Percentiles rank a stretch among this genome's conserved stretches.
phyloP scores from a whole-genome alignment of 352 stramenopile species.

The Globisporangium recalcitrans region DNA sequence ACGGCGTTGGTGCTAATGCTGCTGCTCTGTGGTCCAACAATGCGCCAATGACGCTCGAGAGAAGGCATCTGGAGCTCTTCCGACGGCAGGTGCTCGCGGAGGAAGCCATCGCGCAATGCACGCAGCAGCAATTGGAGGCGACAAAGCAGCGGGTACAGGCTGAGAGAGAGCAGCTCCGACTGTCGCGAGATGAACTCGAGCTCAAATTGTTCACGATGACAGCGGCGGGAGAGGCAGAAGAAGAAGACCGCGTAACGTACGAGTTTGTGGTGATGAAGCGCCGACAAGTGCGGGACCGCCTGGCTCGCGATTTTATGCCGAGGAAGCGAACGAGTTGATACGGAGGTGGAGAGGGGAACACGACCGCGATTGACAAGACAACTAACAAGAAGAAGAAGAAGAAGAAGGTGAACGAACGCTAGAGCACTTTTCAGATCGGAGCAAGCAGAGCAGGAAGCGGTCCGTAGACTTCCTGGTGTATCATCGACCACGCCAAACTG shows the following conservation, averaged over 20 bases:
- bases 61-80: conserved; percentile 1
- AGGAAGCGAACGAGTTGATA: not conserved
- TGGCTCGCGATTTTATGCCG: not conserved
- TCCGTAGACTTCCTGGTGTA: too few species aligned
- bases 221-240: not conserved
- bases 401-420: too few species aligned
- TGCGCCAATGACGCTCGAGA: not conserved
- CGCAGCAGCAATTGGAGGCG: not conserved
- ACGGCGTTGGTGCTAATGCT: not conserved
- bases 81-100: not conserved
- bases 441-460: too few species aligned
- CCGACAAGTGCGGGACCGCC: not conserved
- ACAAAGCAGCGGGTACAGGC: not conserved
- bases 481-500: too few species aligned
- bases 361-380: not conserved
- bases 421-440: too few species aligned
- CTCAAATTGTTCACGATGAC: not conserved
- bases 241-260: not conserved
- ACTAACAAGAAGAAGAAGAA: not conserved
- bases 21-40: not conserved
- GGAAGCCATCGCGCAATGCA: not conserved
- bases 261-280: conserved; percentile 4
- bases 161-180: not conserved
- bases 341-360: not conserved
- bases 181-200: not conserved